Base-by-base conservation (phyloP, 2,329 filamentous ascomycete genomes). In the Aspergillus sp. region DNA sequence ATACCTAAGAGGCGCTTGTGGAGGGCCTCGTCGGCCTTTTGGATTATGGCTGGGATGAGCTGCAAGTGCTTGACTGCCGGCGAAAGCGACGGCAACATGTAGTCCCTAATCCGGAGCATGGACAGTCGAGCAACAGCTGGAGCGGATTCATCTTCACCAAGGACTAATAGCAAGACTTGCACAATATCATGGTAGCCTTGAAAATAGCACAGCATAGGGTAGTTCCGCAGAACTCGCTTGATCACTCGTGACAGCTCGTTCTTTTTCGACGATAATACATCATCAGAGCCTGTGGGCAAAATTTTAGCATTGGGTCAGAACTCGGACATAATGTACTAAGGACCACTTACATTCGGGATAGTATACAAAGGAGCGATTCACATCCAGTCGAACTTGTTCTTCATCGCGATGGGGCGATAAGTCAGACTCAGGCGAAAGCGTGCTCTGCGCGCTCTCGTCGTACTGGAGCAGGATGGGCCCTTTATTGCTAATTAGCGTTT, bases 141-240 rank as follows among this genome's bases (percentile, higher is more conserved):
- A 17, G 83, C 80, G 15, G 90, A 87, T 54, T 81, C 72, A 21
- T 81, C 69, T 9, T 85, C 77, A 0, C 88, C 88, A 4, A 99
- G 82, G 11, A 97, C 93, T 14, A 99, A 84, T 41, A 98, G 84
- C 59, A 99, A 83, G 23, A 99, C 95, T 77, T 99, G 96, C 66
- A 91, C 95, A 69, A 99, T 98, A 77, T 99, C 95, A 76, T 99
- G 95, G 73, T 96, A 99, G 72, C 95, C 95, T 78, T 99, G 95
- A 75, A 99, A 99, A 77, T 99, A 99, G 79, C 87, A 91, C 37
- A 99, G 85, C 72, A 88, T 87, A 15, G 93, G 91, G 68, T 96
- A 84, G 35, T 84, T 84, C 53, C 96, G 88, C 46, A 99, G 84
- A 14, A 96, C 86, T 63, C 89, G 84, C 52, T 85, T 85, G 68